phyloP scores from a whole-genome alignment of 768 basidiomycete species.

The Mycena maculata region DNA sequence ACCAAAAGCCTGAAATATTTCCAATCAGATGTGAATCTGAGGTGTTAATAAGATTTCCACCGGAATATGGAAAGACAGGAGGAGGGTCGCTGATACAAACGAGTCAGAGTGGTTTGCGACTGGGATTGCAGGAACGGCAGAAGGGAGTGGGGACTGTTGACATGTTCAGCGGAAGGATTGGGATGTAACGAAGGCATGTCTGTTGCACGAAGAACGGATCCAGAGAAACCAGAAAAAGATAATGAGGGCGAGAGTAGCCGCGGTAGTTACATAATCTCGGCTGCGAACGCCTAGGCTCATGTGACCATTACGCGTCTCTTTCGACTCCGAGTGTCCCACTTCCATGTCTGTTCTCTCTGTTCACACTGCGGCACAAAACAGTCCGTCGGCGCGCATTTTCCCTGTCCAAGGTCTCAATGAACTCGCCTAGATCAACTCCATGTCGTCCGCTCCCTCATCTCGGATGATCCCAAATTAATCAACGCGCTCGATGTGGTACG shows the following conservation, averaged over 20 bases:
- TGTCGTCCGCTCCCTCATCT: slow-evolving; percentile 72
- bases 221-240: slow-evolving; percentile 4
- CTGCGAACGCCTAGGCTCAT: neutral
- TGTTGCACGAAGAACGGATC: slow-evolving; percentile 29
- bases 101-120: slow-evolving; percentile 78
- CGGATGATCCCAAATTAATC: slow-evolving; percentile 70
- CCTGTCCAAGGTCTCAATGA: neutral
- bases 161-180: slow-evolving; percentile 39
- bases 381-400: slow-evolving; percentile 47
- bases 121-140: slow-evolving; percentile 86
- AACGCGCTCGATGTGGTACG: slow-evolving; percentile 73
- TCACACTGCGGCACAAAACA: slow-evolving; percentile 78
- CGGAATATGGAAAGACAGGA: slow-evolving; percentile 93
- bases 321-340: slow-evolving; percentile 3
- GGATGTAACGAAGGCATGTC: slow-evolving; percentile 38
- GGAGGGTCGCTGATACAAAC: slow-evolving; percentile 87
- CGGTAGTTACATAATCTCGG: slow-evolving; percentile 17
- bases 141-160: slow-evolving; percentile 66
- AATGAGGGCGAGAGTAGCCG: neutral
- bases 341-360: slow-evolving; percentile 63
- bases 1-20: slow-evolving; percentile 69
- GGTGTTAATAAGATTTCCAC: slow-evolving; percentile 51
- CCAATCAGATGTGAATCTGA: slow-evolving; percentile 18
- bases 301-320: slow-evolving; percentile 29
- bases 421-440: slow-evolving; percentile 66